Percentiles rank a stretch among this genome's conserved stretches.
These are phyloP conservation scores for Xanthoconium stramineum DNA, from an alignment of 768 basidiomycete genomes.

Conservation along the genomic window DNA sequence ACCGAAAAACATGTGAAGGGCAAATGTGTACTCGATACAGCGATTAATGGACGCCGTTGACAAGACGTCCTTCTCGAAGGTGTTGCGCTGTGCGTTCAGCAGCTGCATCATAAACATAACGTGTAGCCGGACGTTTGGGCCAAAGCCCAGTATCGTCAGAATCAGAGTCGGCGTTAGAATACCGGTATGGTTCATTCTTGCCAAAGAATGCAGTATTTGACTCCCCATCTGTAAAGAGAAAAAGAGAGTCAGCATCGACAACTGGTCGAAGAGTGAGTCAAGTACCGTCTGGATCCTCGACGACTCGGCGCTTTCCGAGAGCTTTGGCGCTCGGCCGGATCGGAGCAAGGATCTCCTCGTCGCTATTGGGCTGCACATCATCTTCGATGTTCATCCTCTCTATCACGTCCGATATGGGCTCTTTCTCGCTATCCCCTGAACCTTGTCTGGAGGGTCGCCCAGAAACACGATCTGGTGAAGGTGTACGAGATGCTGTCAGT, in stretches of 20 bases:
- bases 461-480: conserved; percentile 55
- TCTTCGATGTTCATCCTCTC: conserved; percentile 30
- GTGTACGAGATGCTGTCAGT: conserved; percentile 55
- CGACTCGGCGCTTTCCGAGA: conserved; percentile 74
- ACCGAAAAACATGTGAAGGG: conserved; percentile 2
- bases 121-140: conserved; percentile 46
- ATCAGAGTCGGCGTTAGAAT: conserved; percentile 44
- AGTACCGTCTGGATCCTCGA: conserved; percentile 48
- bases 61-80: conserved; percentile 42
- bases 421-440: conserved; percentile 25
- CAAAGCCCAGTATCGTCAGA: conserved; percentile 41
- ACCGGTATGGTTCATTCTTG: conserved; percentile 33
- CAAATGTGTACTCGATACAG: neutral
- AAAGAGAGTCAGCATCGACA: neutral
- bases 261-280: neutral
- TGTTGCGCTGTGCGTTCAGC: conserved; percentile 73
- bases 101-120: conserved; percentile 90
- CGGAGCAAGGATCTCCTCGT: conserved; percentile 37
- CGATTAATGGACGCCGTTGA: conserved; percentile 47
- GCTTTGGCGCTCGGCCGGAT: conserved; percentile 80
- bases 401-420: conserved; percentile 24
- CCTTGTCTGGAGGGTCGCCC: conserved; percentile 17
- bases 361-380: conserved; percentile 17
- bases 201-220: conserved; percentile 56
- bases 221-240: conserved; percentile 37